Evolutionary conservation across 768 basidiomycete species (phyloP).

Genomic region (Naganishia randhawae): DNA sequence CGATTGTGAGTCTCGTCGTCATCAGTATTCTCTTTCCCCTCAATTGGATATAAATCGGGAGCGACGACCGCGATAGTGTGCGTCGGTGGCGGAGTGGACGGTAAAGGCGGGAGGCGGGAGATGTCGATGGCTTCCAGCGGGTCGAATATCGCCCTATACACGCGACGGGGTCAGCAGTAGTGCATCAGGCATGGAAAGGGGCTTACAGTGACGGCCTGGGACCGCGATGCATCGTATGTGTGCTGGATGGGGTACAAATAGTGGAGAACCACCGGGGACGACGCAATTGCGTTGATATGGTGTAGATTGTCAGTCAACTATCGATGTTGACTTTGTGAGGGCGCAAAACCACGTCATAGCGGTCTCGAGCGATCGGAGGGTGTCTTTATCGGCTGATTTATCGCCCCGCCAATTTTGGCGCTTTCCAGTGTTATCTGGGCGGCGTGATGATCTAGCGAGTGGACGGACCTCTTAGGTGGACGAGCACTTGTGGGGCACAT

Average conservation of each 20-base stretch:
- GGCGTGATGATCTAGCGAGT: too few species aligned
- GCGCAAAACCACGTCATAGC: neutral
- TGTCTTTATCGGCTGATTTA: too few species aligned
- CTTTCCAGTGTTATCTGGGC: too few species aligned
- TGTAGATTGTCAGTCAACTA: neutral
- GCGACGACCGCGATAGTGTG: too few species aligned
- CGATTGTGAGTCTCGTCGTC: neutral
- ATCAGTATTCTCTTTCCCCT: neutral
- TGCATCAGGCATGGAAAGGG: neutral
- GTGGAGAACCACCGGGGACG: too few species aligned
- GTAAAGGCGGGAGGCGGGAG: neutral
- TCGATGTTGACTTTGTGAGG: neutral
- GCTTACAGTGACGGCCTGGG: constrained; percentile 10
- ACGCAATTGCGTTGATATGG: neutral
- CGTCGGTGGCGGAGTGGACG: neutral
- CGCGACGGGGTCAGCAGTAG: neutral
- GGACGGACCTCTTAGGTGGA: too few species aligned
- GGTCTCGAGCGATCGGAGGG: too few species aligned
- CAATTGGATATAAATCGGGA: too few species aligned
- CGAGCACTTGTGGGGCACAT: neutral
- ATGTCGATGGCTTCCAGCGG: constrained; percentile 3
- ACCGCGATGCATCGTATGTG: neutral
- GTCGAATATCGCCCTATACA: constrained; percentile 7
- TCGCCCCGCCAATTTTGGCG: too few species aligned
- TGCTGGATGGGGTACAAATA: neutral